Evolutionary conservation across 169 alveolate species (phyloP), one percentile per base, ranked within the genome.

Genomic region (Theileria equi): DNA sequence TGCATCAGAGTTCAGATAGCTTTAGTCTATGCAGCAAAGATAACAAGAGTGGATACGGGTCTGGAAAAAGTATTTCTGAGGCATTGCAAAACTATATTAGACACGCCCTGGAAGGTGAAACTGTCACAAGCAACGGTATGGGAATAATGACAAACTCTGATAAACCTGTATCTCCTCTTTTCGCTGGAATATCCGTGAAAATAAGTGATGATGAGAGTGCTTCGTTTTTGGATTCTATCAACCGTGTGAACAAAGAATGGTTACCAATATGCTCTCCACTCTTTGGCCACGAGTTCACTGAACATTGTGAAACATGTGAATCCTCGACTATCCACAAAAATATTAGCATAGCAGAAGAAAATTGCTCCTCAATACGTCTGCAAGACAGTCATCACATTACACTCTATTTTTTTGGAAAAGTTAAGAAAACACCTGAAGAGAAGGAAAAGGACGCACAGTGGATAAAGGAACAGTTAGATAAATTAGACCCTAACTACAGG

Each of bases 361-460:
- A 54, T 16, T 71, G 61, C 3, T 45, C 65, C 17, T 31, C 71
- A n/a, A 61, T 73, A 25, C 45, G 26, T 48, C 61, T 73, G 19
- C 76, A 49, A 29, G 61, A 28, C 32, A 23, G 38, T 21, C 72
- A 58, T 60, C 83, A 73, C 57, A 68, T 73, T n/a, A 73, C 83
- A 2, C 63, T 73, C 48, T 62, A 45, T 44, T 63, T 34, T 68
- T 62, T 57, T 23, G 67, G 63, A 35, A 13, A 25, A 5, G 67
- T 28, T 23, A 43, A 57, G 67, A 43, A 57, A 40, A 57, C 53
- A 0, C 41, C 6, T 48, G 67, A 57, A 1, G 32, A 28, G 62
- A 21, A 31, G 26, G 58, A 55, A 38, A 57, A 55, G 44, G 52
- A 23, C 13, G 55, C 43, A 28, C 53, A 68, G 29, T 25, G 44